Percentiles rank a stretch among this genome's conserved stretches.
Conservation (phyloP, 1,139 yeast species). For the Yamadazyma epiphylla region DNA sequence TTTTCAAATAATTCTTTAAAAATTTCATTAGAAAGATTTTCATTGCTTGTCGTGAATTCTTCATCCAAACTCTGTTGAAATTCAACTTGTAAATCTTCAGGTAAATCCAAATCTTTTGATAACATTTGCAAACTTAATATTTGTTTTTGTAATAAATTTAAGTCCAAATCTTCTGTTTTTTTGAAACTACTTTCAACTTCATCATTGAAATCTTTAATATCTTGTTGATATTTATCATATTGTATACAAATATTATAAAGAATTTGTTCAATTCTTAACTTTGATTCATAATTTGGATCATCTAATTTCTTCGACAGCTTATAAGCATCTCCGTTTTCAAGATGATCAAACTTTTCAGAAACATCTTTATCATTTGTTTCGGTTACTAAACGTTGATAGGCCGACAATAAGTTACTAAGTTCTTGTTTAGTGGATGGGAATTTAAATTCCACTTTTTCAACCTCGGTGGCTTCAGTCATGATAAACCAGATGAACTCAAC, state of each 20-base stretch:
- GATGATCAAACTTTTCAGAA: too few relatives aligned
- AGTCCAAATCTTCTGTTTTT: slow-evolving; percentile 31
- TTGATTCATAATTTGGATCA: slow-evolving; percentile 20
- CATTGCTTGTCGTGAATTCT: too few relatives aligned
- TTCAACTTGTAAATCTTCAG: slow-evolving; percentile 39
- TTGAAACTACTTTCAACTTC: slow-evolving; percentile 2
- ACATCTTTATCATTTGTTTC: slow-evolving; percentile 1
- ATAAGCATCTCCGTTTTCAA: slow-evolving; percentile 3
- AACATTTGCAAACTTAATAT: slow-evolving; percentile 71
- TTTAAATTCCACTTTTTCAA: slow-evolving; percentile 3
- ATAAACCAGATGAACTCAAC: too few relatives aligned
- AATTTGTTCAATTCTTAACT: slow-evolving; percentile 26
- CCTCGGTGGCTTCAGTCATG: not conserved
- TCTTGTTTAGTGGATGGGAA: slow-evolving; percentile 30
- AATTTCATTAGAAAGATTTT: slow-evolving; percentile 1
- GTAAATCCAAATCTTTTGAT: slow-evolving; percentile 75
- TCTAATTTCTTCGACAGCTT: slow-evolving; percentile 9
- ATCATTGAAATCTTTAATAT: slow-evolving; percentile 16
- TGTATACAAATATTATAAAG: slow-evolving; percentile 27
- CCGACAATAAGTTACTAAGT: slow-evolving; percentile 26
- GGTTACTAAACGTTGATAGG: too few relatives aligned
- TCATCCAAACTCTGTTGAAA: slow-evolving; percentile 1
- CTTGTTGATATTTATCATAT: slow-evolving; percentile 22
- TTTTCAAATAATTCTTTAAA: slow-evolving; percentile 13
- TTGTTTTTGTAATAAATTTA: slow-evolving; percentile 58